Conservation (phyloP, 495 filamentous ascomycete species). For the Podospora appendiculata region DNA sequence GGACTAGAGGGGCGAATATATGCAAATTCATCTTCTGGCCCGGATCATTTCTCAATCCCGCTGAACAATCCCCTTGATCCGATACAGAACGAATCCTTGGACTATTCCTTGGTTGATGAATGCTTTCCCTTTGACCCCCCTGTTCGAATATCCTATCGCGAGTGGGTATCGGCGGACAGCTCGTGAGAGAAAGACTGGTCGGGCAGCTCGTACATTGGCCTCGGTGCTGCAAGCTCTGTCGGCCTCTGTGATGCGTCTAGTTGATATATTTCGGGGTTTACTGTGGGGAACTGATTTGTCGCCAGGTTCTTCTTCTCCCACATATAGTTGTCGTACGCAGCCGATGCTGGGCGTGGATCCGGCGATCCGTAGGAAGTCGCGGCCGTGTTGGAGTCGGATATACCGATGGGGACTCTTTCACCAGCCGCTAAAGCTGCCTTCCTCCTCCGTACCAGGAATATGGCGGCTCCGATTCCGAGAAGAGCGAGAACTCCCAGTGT, state of each 20-base stretch:
- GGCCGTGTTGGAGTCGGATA: slow-evolving; percentile 6
- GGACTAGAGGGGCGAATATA: too few relatives aligned
- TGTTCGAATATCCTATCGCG: too few relatives aligned
- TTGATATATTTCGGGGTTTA: slow-evolving; percentile 7
- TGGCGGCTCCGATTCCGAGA: slow-evolving; percentile 13
- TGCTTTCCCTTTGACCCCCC: too few relatives aligned
- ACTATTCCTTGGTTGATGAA: too few relatives aligned
- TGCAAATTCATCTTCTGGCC: too few relatives aligned
- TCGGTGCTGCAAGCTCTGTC: slow-evolving; percentile 14
- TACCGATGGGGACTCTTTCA: too few relatives aligned
- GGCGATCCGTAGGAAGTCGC: slow-evolving; percentile 9
- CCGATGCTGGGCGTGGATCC: neutral
- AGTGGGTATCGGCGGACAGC: slow-evolving; percentile 11
- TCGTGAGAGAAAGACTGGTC: slow-evolving; percentile 22
- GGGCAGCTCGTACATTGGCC: slow-evolving; percentile 24
- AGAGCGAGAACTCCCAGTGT: slow-evolving; percentile 21
- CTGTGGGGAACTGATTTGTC: neutral
- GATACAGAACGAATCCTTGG: too few relatives aligned
- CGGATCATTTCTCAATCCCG: too few relatives aligned
- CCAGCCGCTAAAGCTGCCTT: neutral
- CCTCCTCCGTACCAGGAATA: slow-evolving; percentile 14
- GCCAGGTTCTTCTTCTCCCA: slow-evolving; percentile 12
- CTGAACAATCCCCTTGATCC: too few relatives aligned
- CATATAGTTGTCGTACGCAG: slow-evolving; percentile 7
- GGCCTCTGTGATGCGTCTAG: slow-evolving; percentile 12